phyloP scores from a whole-genome alignment of 1,139 yeast genomes.

The Yamadazyma blattariae region DNA sequence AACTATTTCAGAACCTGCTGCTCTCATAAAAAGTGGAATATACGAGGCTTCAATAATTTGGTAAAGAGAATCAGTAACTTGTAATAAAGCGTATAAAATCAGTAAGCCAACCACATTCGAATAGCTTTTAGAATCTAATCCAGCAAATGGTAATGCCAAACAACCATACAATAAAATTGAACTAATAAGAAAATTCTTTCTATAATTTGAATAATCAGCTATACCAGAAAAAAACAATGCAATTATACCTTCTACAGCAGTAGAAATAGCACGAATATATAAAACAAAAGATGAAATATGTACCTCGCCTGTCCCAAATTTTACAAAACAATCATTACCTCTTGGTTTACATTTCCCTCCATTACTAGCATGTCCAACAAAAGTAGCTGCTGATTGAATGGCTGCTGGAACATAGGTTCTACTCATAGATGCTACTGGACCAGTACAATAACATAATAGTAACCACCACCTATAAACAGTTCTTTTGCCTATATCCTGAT shows the following conservation, averaged over 20 bases:
- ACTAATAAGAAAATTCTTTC: conserved; percentile 29
- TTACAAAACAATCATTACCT: conserved; percentile 41
- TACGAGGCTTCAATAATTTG: conserved; percentile 44
- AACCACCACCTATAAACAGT: conserved; percentile 29
- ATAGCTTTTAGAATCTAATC: conserved; percentile 22
- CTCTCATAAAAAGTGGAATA: conserved; percentile 43
- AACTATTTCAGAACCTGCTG: conserved; percentile 10
- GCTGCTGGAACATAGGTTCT: conserved; percentile 44
- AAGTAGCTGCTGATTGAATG: conserved; percentile 37
- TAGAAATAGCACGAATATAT: conserved; percentile 36
- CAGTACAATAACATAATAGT: conserved; percentile 28
- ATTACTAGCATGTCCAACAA: conserved; percentile 25
- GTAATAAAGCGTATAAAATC: conserved; percentile 31
- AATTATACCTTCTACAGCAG: conserved; percentile 38
- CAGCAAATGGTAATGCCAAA: conserved; percentile 39
- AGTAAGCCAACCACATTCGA: conserved; percentile 22
- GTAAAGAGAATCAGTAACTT: conserved; percentile 29
- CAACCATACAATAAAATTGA: conserved; percentile 33
- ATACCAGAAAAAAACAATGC: conserved; percentile 40
- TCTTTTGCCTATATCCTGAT: conserved; percentile 12
- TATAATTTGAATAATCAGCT: conserved; percentile 42
- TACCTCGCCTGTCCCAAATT: conserved; percentile 33
- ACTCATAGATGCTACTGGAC: conserved; percentile 41
- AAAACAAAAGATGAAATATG: conserved; percentile 37
- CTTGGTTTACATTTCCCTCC: conserved; percentile 24